Percentiles rank a stretch among this genome's conserved stretches.
These are phyloP conservation scores for Dactylis glomerata DNA, from an alignment of 176 grass and related monocot genomes.

Conservation along the genomic window DNA sequence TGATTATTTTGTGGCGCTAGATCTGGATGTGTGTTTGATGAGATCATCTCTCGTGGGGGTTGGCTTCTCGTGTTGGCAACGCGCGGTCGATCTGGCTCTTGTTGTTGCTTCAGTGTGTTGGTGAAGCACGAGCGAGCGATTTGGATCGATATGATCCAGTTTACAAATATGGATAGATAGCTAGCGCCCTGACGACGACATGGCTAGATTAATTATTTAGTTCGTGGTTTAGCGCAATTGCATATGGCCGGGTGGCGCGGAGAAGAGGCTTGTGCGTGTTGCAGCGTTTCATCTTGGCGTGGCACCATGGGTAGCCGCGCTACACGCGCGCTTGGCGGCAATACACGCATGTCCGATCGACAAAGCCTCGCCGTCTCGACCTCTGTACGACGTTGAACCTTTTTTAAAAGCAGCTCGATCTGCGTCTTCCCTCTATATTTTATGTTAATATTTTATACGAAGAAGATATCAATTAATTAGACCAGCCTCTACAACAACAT, in stretches of 20 bases:
- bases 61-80: background rate
- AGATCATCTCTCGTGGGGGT: background rate
- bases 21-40: background rate
- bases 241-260: background rate
- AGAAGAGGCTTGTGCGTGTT: slow-evolving; percentile 11
- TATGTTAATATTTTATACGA: too few relatives aligned
- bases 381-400: too few relatives aligned
- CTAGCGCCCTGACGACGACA: background rate
- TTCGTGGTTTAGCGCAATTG: background rate
- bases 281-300: background rate
- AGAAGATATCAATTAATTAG: too few relatives aligned
- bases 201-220: background rate
- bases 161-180: background rate
- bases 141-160: background rate
- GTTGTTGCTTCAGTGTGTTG: slow-evolving; percentile 8
- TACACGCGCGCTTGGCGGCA: too few relatives aligned
- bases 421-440: too few relatives aligned
- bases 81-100: background rate
- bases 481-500: too few relatives aligned
- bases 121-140: background rate
- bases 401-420: too few relatives aligned
- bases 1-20: background rate
- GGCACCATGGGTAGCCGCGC: background rate
- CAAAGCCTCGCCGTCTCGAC: too few relatives aligned
- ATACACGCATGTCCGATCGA: too few relatives aligned